Evolutionary conservation across 1,139 yeast genomes (phyloP), one percentile per base, ranked within the genome.

Genomic region (Pichiaceae sp.): DNA sequence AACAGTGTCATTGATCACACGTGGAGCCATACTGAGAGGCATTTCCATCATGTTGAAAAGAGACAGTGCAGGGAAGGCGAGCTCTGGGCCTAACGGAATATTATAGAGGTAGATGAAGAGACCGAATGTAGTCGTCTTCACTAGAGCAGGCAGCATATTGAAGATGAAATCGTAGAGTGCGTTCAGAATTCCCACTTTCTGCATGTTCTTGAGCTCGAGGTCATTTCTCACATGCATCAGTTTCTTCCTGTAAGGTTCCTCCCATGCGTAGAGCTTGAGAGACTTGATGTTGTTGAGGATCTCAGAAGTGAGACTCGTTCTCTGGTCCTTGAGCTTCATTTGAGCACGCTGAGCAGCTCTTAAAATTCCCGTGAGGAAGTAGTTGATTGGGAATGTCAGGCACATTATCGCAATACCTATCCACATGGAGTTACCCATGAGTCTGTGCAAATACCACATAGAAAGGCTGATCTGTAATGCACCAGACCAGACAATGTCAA

Each of bases 371-470:
- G 94, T 91, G 46, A 91, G 67, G 28, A 66, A 59, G 1, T 89
- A 79, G 56, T 91, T 91, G 39, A 87, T 57, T 8, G 97, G 96
- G 48, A 91, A 79, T 80, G 89, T 81, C 34, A 89, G 55, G 6
- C 83, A 56, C 80, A 91, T 80, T 42, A 91, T 76, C 14, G 72
- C 62, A 20, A 91, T 95, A 60, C 98, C 98, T 32, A 95, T 83
- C 96, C 97, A 89, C 97, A 91, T 91, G 21, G 94, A 72, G 47
- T 81, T 77, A 28, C 97, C 97, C 41, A 91, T 64, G 41, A 91
- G 62, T 7, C 75, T 72, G 57, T 91, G 75, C 39, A 91, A 66
- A 3, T 94, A 82, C 39, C 70, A 60, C 48, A 91, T 69, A 68
- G 97, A 91, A 41, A 91, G 63, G 31, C 72, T 49, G 49, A 91